A percentile compares a stretch with the other conserved stretches of the same genome.
These are phyloP conservation scores for Nadsonia commutata DNA, from an alignment of 1,139 yeast genomes.

Conservation along the genomic window DNA sequence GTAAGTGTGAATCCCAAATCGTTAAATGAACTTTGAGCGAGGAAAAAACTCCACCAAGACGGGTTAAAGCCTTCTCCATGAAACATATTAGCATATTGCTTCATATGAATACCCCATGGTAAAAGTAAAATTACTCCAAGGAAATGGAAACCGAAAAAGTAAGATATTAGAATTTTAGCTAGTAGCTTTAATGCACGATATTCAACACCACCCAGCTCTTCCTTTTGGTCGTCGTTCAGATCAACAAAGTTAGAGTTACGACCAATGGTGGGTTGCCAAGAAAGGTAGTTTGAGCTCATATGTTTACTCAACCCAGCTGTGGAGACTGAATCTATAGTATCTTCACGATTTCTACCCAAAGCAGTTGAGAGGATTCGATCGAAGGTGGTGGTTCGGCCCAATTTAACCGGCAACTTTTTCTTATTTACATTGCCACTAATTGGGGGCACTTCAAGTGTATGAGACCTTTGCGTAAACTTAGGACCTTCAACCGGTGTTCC, in stretches of 20 bases:
- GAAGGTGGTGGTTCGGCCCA: slow-evolving; percentile 13
- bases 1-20: slow-evolving; percentile 76
- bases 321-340: slow-evolving; percentile 1
- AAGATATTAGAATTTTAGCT: slow-evolving; percentile 47
- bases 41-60: slow-evolving; percentile 88
- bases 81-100: slow-evolving; percentile 31
- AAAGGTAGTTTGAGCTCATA: slow-evolving; percentile 40
- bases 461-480: not conserved
- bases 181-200: slow-evolving; percentile 75
- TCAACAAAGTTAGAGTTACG: slow-evolving; percentile 86
- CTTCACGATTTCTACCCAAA: slow-evolving; percentile 2
- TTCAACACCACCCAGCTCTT: slow-evolving; percentile 94
- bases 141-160: slow-evolving; percentile 65
- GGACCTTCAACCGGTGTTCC: too few species aligned
- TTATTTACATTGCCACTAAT: not conserved
- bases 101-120: slow-evolving; percentile 46
- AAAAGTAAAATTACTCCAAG: slow-evolving; percentile 42
- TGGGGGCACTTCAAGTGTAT: not conserved
- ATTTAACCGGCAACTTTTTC: slow-evolving; percentile 3
- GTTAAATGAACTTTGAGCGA: slow-evolving; percentile 62
- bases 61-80: slow-evolving; percentile 47
- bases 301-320: slow-evolving; percentile 8
- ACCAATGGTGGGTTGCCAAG: slow-evolving; percentile 91
- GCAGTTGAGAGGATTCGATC: slow-evolving; percentile 12
- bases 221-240: slow-evolving; percentile 69